phyloP scores from a whole-genome alignment of 345 rosid species.

The Populus alba region DNA sequence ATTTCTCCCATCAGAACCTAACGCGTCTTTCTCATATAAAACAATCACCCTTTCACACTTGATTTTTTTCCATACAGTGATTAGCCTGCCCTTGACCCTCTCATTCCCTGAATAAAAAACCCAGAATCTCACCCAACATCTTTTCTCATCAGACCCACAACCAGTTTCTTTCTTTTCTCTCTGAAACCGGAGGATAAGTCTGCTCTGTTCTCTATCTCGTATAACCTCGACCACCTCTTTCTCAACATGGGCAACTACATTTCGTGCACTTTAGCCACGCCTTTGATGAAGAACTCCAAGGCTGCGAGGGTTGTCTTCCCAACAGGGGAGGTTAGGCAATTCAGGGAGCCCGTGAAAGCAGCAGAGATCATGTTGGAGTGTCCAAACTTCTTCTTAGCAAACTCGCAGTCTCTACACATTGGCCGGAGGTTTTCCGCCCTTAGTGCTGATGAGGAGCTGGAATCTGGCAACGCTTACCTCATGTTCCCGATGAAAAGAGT shows the following conservation, averaged over 20 bases:
- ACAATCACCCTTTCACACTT: neutral
- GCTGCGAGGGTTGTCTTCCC: constrained; percentile 64
- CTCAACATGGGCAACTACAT: constrained; percentile 67
- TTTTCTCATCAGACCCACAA: neutral
- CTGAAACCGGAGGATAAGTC: neutral
- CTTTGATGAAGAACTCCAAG: constrained; percentile 34
- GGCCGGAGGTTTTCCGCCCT: constrained; percentile 69
- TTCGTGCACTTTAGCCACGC: constrained; percentile 50
- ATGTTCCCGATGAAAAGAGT: constrained; percentile 74
- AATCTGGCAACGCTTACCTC: constrained; percentile 55
- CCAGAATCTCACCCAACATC: neutral
- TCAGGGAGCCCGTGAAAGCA: constrained; percentile 55
- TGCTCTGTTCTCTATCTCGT: neutral
- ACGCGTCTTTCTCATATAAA: neutral
- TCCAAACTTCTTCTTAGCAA: constrained; percentile 69
- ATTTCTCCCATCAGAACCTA: neutral
- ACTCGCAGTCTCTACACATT: constrained; percentile 58
- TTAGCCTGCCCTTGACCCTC: neutral
- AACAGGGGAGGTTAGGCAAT: constrained; percentile 53
- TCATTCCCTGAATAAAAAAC: neutral
- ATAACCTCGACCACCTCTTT: neutral
- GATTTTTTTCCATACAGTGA: neutral
- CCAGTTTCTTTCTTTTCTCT: neutral
- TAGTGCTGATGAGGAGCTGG: constrained; percentile 75
- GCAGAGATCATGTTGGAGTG: constrained; percentile 90